A percentile compares a stretch with the other conserved stretches of the same genome.
Conservation (phyloP, 202 grass and related monocot species). For the Schoenoplectus tabernaemontani region DNA sequence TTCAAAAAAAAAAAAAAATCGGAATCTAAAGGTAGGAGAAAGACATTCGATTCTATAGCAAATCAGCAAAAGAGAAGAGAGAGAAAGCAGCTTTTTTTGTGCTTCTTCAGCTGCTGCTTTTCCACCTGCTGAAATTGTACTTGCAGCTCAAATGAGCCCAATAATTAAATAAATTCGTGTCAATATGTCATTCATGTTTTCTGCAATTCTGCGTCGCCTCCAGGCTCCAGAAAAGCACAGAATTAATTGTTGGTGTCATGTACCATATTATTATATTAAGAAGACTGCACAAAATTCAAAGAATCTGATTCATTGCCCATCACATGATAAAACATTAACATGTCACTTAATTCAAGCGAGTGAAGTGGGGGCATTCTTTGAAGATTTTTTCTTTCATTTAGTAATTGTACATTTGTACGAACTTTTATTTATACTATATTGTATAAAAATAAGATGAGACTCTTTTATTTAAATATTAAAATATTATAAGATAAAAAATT, state of each 20-base stretch:
- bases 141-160: slow-evolving; percentile 1
- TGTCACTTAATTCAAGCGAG: background rate
- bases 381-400: background rate
- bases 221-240: background rate
- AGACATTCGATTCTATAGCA: slow-evolving; percentile 11
- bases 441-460: no score
- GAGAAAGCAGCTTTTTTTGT: slow-evolving; percentile 19
- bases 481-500: no score
- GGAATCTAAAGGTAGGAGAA: slow-evolving; percentile 2
- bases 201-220: slow-evolving; percentile 12
- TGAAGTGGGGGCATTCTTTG: background rate
- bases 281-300: background rate
- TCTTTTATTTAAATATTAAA: no score
- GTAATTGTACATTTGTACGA: no score
- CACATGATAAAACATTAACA: slow-evolving; percentile 8
- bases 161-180: no score
- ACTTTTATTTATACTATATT: no score
- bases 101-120: slow-evolving; percentile 13
- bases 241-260: background rate
- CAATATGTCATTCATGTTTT: slow-evolving; percentile 19
- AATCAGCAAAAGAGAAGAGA: no score
- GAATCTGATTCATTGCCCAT: slow-evolving; percentile 8
- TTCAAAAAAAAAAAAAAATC: no score
- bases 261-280: background rate
- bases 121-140: slow-evolving; percentile 21